These are phyloP conservation scores for Trichomonascus vanleenenianus DNA, from an alignment of 805 yeast genomes.

Conservation along the genomic window DNA sequence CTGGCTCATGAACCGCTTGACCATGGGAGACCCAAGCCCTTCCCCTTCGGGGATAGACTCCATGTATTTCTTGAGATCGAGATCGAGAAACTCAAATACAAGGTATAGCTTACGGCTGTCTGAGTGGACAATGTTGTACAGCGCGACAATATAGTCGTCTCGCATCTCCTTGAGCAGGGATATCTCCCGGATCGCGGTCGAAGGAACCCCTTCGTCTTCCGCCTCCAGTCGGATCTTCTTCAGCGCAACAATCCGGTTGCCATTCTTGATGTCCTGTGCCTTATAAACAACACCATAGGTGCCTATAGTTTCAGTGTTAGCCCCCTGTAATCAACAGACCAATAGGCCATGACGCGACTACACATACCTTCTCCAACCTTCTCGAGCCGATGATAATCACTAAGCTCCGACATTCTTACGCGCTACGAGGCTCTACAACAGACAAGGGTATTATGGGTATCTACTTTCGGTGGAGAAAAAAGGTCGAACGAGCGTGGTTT, in stretches of 20 bases:
- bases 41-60: conserved; percentile 87
- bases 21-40: conserved; percentile 83
- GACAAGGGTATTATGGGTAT: neutral
- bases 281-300: conserved; percentile 98
- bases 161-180: conserved; percentile 88
- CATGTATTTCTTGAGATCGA: conserved; percentile 95
- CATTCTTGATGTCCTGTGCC: conserved; percentile 81
- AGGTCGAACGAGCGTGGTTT: neutral
- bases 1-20: conserved; percentile 89
- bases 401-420: conserved; percentile 65
- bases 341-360: neutral
- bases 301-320: conserved; percentile 37
- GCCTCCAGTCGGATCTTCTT: conserved; percentile 93
- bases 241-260: conserved; percentile 90
- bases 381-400: conserved; percentile 89
- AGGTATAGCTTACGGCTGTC: conserved; percentile 87
- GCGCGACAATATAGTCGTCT: conserved; percentile 86
- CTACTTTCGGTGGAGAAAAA: too few relatives aligned
- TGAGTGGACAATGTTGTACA: conserved; percentile 91
- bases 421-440: neutral
- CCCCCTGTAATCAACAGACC: too few relatives aligned
- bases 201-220: conserved; percentile 97
- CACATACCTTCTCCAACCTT: conserved; percentile 91
- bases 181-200: conserved; percentile 95
- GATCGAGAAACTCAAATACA: conserved; percentile 88